phyloP scores from a whole-genome alignment of 371 early-diverging fungal genomes.

The Catenaria anguillulae region DNA sequence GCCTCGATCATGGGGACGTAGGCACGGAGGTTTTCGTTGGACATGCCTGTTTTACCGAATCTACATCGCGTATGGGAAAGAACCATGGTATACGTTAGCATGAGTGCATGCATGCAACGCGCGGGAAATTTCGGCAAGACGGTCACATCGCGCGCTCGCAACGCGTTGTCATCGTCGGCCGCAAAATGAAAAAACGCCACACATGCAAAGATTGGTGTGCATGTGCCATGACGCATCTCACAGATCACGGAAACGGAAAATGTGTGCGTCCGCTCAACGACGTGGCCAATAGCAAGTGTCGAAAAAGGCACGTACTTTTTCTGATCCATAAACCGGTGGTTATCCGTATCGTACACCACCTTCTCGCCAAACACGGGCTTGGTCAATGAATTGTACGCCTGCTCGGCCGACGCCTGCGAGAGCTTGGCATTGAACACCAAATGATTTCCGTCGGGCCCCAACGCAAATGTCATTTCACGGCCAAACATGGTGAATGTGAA shows the following conservation, averaged over 20 bases:
- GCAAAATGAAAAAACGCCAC: too few relatives aligned
- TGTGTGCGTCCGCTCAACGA: background rate
- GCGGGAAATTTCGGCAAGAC: background rate
- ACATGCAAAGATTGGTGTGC: too few relatives aligned
- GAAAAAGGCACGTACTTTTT: conserved; percentile 62
- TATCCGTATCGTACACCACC: conserved; percentile 93
- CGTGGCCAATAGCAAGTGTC: background rate
- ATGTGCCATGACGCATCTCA: too few relatives aligned
- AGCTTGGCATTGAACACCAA: conserved; percentile 87
- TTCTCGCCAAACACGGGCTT: conserved; percentile 88
- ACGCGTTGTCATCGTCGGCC: too few relatives aligned
- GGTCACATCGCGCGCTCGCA: too few relatives aligned
- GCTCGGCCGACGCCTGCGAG: conserved; percentile 78
- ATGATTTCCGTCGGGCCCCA: conserved; percentile 88
- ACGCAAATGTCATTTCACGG: conserved; percentile 68
- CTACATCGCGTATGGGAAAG: conserved; percentile 19
- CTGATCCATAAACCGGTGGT: conserved; percentile 88
- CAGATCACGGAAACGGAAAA: background rate
- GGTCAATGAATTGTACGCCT: conserved; percentile 83
- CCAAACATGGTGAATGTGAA: conserved; percentile 90
- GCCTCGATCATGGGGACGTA: conserved; percentile 77
- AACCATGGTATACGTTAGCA: conserved; percentile 3
- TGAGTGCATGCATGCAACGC: too few relatives aligned
- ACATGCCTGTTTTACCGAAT: conserved; percentile 86
- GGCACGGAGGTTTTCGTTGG: conserved; percentile 64